Base-by-base conservation (phyloP, 176 grass and related monocot genomes). In the Typha latifolia region DNA sequence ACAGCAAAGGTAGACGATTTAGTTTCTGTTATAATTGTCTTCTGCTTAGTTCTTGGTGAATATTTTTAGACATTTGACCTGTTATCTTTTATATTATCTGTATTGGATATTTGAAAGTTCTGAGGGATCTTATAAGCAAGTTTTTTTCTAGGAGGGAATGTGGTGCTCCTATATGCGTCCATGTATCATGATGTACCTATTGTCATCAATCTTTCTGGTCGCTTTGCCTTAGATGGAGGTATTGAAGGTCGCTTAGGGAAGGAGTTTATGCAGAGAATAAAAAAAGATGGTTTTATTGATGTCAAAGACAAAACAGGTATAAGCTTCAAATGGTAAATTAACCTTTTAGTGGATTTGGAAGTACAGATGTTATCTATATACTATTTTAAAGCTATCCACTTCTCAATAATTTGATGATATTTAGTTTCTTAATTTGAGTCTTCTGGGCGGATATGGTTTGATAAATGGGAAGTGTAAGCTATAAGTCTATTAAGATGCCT, bases 221-320 rank as follows among this genome's bases (percentile, higher is more conserved):
- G 85, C 9, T 91, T 96, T 89, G 82, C 80, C 24, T 78, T 96
- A 51, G 77, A 91, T 49, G 66, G 69, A 79, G 88, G 88, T 63
- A 96, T 96, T 14, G 80, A 89, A 72, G 88, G 69, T 34, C 85
- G 80, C 15, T 66, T 96, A 31, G 92, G 92, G 34, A 96, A 79
- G 72, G 74, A 87, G 48, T 96, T 86, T 66, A 80, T 89, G 88
- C 75, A 82, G 56, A 89, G 80, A 82, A 84, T 96, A 69, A 76
- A 85, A 47, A 80, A 82, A 80, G 74, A 91, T 62, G 82, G 88
- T n/a, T 86, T 86, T 32, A 91, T 96, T 66, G 88, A 96, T 79
- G 85, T 91, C 47, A 96, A 69, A 62, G 87, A 91, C 51, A 91
- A 16, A 76, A 91, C 80, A 78, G 88, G 92, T 91, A 57, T 13